A percentile compares a stretch with the other conserved stretches of the same genome.
Evolutionary conservation across 768 basidiomycete species (phyloP).

Genomic region (Calocybe cyanea): DNA sequence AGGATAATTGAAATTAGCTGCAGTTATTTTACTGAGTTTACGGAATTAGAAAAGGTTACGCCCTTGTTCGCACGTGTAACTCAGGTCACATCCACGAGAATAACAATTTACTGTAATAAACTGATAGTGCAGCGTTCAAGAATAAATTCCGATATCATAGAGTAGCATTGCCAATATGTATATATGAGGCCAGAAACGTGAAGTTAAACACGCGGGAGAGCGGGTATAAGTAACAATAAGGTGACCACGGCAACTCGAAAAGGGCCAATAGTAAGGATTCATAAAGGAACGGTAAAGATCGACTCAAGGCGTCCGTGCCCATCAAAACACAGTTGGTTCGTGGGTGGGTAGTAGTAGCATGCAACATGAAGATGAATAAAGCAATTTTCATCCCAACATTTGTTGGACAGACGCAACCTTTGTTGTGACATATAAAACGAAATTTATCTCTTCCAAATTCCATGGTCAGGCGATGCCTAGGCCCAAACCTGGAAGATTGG

Average conservation of each 20-base stretch:
- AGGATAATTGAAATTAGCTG: not conserved
- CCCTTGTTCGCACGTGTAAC: not conserved
- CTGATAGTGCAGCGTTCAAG: too few species aligned
- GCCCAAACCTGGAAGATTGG: slow-evolving; percentile 69
- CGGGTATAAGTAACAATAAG: slow-evolving; percentile 28
- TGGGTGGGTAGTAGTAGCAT: slow-evolving; percentile 52
- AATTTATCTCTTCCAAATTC: slow-evolving; percentile 14
- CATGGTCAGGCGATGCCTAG: slow-evolving; percentile 30
- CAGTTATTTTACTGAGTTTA: not conserved
- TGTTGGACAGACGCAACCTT: slow-evolving; percentile 10
- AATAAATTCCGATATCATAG: slow-evolving; percentile 11
- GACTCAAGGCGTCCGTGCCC: slow-evolving; percentile 53
- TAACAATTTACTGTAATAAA: not conserved
- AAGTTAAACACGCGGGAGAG: slow-evolving; percentile 27
- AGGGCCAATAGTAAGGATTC: slow-evolving; percentile 28
- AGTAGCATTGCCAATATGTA: slow-evolving; percentile 37
- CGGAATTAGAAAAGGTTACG: not conserved
- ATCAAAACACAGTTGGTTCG: slow-evolving; percentile 34
- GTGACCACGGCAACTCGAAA: slow-evolving; percentile 20
- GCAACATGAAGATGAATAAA: slow-evolving; percentile 37
- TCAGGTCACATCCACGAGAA: not conserved
- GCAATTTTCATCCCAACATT: slow-evolving; percentile 15
- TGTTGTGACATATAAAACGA: slow-evolving; percentile 16
- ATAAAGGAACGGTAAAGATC: slow-evolving; percentile 52
- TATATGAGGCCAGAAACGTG: slow-evolving; percentile 39